A percentile compares a stretch with the other conserved stretches of the same genome.
These are phyloP conservation scores for Exophiala viscosa DNA, from an alignment of 2,329 filamentous ascomycete genomes.

Conservation along the genomic window DNA sequence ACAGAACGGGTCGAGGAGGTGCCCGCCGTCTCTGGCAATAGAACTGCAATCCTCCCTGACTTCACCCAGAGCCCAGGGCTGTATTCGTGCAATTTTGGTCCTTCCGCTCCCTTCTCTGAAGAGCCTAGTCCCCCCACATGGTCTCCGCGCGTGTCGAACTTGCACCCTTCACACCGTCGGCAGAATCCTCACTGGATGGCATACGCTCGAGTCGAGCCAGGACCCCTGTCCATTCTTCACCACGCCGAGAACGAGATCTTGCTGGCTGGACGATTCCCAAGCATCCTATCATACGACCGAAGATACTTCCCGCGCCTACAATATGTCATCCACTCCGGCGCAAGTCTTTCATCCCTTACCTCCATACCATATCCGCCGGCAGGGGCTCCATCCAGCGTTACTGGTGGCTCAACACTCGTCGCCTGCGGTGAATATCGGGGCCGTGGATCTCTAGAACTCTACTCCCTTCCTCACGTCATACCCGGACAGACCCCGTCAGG, in stretches of 20 bases:
- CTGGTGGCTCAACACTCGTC: conserved; percentile 60
- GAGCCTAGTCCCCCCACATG: conserved; percentile 7
- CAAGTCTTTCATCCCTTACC: conserved; percentile 62
- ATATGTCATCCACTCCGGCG: conserved; percentile 78
- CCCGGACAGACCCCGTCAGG: conserved; percentile 2
- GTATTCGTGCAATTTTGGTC: conserved; percentile 4
- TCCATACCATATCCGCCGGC: conserved; percentile 61
- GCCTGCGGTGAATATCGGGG: conserved; percentile 88
- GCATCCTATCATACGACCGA: conserved; percentile 82
- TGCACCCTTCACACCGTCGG: conserved; percentile 7
- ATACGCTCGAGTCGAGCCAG: conserved; percentile 73
- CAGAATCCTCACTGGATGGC: conserved; percentile 29
- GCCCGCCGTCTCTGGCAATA: conserved; percentile 6
- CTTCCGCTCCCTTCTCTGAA: conserved; percentile 1
- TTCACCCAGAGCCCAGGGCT: conserved; percentile 5
- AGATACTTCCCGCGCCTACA: conserved; percentile 76
- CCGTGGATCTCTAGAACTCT: conserved; percentile 86
- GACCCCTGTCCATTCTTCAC: conserved; percentile 78
- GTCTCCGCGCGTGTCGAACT: neutral
- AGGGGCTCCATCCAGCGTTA: conserved; percentile 44
- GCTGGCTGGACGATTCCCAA: conserved; percentile 83
- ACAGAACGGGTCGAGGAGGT: conserved; percentile 55
- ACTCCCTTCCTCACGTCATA: conserved; percentile 49
- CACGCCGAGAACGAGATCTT: conserved; percentile 76
- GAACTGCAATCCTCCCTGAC: conserved; percentile 18